Percentiles rank a stretch among this genome's conserved stretches.
phyloP scores from a whole-genome alignment of 1,284 basidiomycete genomes.

The Naganishia sp. region DNA sequence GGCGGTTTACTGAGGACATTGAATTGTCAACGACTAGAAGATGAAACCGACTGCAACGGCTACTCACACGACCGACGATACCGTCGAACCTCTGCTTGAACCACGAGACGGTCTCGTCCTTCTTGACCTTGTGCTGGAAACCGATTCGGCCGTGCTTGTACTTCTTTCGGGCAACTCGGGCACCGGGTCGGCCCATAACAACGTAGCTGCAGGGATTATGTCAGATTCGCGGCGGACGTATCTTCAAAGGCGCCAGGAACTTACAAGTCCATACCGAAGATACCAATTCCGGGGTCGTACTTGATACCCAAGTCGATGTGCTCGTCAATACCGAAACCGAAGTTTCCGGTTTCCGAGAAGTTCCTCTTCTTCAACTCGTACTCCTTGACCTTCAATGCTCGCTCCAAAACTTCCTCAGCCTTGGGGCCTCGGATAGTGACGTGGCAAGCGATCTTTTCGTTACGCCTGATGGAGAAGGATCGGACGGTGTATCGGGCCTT shows the following conservation, averaged over 20 bases:
- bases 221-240: not conserved
- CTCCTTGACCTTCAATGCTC: slow-evolving; percentile 99
- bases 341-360: slow-evolving; percentile 98
- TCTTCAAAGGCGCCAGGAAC: slow-evolving; percentile 12
- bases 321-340: slow-evolving; percentile 97
- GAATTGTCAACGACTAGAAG: not conserved
- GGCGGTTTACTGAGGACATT: slow-evolving; percentile 11
- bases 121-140: slow-evolving; percentile 81
- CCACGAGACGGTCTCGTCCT: slow-evolving; percentile 90
- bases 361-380: slow-evolving; percentile 90
- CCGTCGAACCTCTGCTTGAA: slow-evolving; percentile 99
- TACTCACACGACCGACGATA: slow-evolving; percentile 64
- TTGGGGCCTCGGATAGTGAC: slow-evolving; percentile 99
- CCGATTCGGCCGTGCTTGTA: slow-evolving; percentile 85
- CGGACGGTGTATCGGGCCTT: slow-evolving; percentile 99
- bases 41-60: not conserved
- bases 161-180: slow-evolving; percentile 88
- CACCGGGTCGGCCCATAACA: slow-evolving; percentile 95
- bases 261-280: slow-evolving; percentile 92
- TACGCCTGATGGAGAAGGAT: slow-evolving; percentile 98
- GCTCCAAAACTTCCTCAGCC: slow-evolving; percentile 99
- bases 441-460: slow-evolving; percentile 99
- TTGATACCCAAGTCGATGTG: slow-evolving; percentile 99
- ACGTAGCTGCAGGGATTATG: slow-evolving; percentile 61
- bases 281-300: slow-evolving; percentile 95